phyloP scores from a whole-genome alignment of 179 eudicot genomes.

The Corrigiola litoralis region DNA sequence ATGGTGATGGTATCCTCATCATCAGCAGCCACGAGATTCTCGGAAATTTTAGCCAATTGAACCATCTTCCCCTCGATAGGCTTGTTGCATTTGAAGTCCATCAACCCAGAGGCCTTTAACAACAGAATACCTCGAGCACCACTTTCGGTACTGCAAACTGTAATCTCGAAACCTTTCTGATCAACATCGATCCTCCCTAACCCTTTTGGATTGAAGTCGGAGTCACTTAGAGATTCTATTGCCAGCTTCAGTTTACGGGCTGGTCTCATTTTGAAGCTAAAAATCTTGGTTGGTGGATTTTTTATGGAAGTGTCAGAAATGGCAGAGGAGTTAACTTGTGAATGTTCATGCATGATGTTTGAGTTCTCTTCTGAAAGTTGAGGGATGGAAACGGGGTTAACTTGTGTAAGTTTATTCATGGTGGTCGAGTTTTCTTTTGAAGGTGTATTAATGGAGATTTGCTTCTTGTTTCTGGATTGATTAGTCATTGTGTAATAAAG shows the following conservation, averaged over 20 bases:
- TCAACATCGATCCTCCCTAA: neutral
- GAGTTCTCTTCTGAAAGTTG: no score
- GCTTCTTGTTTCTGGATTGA: no score
- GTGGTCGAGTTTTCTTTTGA: no score
- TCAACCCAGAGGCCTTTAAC: neutral
- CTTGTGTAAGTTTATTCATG: no score
- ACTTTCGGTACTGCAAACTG: neutral
- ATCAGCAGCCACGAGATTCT: neutral
- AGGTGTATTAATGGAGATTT: no score
- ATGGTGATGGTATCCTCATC: neutral
- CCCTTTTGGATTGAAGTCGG: neutral
- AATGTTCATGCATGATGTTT: no score
- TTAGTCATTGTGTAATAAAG: no score
- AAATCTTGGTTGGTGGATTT: neutral
- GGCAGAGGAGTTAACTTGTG: no score
- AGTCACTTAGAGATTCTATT: neutral
- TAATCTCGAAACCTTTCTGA: neutral
- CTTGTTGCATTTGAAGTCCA: neutral
- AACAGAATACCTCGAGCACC: neutral
- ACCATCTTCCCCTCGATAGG: neutral
- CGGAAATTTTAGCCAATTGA: neutral
- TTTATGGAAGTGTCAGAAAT: no score
- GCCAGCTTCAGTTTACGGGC: neutral
- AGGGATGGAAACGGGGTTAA: no score
- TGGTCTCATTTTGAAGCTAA: neutral